These are phyloP conservation scores for Diophrys sp. DNA, from an alignment of 73 alveolate genomes.

Conservation along the genomic window DNA sequence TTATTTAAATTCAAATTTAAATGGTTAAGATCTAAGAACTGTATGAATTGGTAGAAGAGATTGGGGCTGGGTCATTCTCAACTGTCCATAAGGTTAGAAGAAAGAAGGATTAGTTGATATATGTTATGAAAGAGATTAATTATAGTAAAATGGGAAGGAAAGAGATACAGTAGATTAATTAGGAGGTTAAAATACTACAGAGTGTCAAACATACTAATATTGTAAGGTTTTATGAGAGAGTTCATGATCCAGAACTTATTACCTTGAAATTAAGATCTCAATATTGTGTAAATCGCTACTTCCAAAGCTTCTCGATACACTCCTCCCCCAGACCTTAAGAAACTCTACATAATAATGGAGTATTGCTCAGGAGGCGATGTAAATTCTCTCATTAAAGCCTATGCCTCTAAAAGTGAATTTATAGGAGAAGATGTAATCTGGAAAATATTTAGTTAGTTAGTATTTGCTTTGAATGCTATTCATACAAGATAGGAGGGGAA, in stretches of 20 bases:
- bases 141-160: constrained; percentile 91
- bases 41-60: too few relatives aligned
- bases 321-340: too few relatives aligned
- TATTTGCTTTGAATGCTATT: constrained; percentile 73
- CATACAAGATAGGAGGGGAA: constrained; percentile 77
- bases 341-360: constrained; percentile 15
- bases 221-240: constrained; percentile 83
- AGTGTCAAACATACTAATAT: constrained; percentile 86
- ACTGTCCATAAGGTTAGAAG: constrained; percentile 86
- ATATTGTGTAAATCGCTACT: too few relatives aligned
- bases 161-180: constrained; percentile 80
- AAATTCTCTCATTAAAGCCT: not conserved
- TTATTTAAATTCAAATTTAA: too few relatives aligned
- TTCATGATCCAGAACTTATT: too few relatives aligned
- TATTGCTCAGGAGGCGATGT: constrained; percentile 16
- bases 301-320: not conserved
- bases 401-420: constrained; percentile 1
- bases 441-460: constrained; percentile 83
- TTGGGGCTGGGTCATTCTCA: too few relatives aligned
- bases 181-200: constrained; percentile 87
- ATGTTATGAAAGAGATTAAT: constrained; percentile 92
- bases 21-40: too few relatives aligned
- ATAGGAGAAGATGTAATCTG: constrained; percentile 86
- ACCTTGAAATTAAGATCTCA: too few relatives aligned
- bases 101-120: constrained; percentile 79